phyloP scores from a whole-genome alignment of 352 stramenopile species.

The Sclerospora graminicola region DNA sequence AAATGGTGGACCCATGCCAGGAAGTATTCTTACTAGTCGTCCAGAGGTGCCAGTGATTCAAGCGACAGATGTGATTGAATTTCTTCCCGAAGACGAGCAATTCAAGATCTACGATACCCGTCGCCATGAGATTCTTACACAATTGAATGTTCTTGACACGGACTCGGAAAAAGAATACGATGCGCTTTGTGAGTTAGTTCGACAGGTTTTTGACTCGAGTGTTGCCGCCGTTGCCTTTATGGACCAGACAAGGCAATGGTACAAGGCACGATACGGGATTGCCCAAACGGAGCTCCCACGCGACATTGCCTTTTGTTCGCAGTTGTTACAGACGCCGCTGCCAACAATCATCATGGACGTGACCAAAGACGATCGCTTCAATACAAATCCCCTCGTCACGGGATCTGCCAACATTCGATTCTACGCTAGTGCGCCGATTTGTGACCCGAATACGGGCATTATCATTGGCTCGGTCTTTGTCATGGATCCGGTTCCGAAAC shows the following conservation, averaged over 20 bases:
- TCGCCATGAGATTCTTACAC: constrained; percentile 28
- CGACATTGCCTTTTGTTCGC: constrained; percentile 56
- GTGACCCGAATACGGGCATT: constrained; percentile 38
- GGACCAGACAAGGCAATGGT: constrained; percentile 49
- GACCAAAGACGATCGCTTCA: constrained; percentile 75
- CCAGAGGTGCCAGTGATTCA: constrained; percentile 1
- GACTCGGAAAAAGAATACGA: constrained; percentile 51
- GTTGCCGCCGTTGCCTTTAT: constrained; percentile 67
- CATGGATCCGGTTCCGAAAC: constrained; percentile 56
- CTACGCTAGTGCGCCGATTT: constrained; percentile 80
- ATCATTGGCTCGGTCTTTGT: constrained; percentile 77
- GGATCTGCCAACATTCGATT: constrained; percentile 87
- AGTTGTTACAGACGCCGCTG: constrained; percentile 29
- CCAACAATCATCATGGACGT: constrained; percentile 79
- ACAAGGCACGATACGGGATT: constrained; percentile 64
- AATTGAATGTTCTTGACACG: constrained; percentile 35
- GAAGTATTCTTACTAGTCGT: constrained; percentile 12
- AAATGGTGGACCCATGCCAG: constrained; percentile 6
- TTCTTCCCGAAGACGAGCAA: constrained; percentile 32
- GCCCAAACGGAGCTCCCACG: constrained; percentile 47
- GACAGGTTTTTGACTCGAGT: constrained; percentile 40
- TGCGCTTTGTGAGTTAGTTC: constrained; percentile 58
- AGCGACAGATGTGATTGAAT: constrained; percentile 29
- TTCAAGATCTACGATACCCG: constrained; percentile 39
- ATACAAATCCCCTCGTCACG: constrained; percentile 77